These are phyloP conservation scores for Allium cepa DNA, from an alignment of 106 monocot genomes.

Conservation along the genomic window DNA sequence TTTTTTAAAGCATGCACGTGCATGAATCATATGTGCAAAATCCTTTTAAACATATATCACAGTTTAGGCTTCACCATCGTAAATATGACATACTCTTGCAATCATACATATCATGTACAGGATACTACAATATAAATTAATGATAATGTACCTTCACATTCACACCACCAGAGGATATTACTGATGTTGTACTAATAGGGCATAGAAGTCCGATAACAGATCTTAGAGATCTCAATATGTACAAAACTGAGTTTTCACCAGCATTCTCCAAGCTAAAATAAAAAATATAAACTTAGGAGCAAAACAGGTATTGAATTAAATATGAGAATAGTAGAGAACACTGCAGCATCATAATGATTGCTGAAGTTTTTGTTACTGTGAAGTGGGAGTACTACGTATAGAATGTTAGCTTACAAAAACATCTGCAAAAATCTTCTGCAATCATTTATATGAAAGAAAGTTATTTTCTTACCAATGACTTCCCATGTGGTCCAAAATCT, in stretches of 20 bases:
- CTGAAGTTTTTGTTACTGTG: not conserved
- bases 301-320: not conserved
- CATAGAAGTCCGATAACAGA: conserved; percentile 48
- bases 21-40: too few relatives aligned
- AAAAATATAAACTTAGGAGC: not conserved
- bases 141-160: conserved; percentile 35
- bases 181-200: conserved; percentile 5
- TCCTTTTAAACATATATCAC: too few relatives aligned
- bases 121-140: too few relatives aligned
- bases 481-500: too few relatives aligned
- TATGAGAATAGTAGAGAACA: too few relatives aligned
- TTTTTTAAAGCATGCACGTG: too few relatives aligned
- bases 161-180: conserved; percentile 16
- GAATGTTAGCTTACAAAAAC: not conserved
- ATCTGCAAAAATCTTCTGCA: too few relatives aligned
- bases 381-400: not conserved
- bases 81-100: too few relatives aligned
- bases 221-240: conserved; percentile 73
- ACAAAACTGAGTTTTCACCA: conserved; percentile 74
- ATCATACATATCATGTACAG: too few relatives aligned
- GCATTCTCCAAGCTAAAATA: conserved; percentile 81
- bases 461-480: too few relatives aligned
- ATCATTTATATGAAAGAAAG: too few relatives aligned
- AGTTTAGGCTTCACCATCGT: too few relatives aligned
- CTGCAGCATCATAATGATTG: not conserved